Conservation (phyloP, 2,329 filamentous ascomycete species). For the Nannizzia gypsea region DNA sequence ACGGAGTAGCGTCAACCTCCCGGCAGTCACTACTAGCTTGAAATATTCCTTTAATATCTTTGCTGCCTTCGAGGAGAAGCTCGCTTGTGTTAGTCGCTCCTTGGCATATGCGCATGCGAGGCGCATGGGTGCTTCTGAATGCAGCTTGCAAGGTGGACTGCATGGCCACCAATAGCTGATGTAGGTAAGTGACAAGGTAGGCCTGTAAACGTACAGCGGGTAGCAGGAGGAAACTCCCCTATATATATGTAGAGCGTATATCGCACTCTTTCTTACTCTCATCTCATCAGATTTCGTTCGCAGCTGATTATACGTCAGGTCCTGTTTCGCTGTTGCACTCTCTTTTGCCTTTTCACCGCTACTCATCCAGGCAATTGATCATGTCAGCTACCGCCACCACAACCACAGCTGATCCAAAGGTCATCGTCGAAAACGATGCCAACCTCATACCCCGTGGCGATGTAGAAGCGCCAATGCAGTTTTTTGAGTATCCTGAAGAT, state of each 20-base stretch:
- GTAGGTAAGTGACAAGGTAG: no score
- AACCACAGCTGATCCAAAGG: slow-evolving; percentile 15
- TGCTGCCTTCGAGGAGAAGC: not conserved
- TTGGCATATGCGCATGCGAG: not conserved
- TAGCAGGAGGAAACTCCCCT: not conserved
- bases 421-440: slow-evolving; percentile 20
- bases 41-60: not conserved
- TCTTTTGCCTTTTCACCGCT: not conserved
- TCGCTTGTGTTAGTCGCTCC: not conserved
- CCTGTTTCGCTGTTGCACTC: not conserved
- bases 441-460: slow-evolving; percentile 45
- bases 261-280: not conserved
- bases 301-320: not conserved
- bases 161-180: not conserved
- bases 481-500: slow-evolving; percentile 51
- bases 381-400: slow-evolving; percentile 17
- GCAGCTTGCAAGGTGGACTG: not conserved
- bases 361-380: not conserved
- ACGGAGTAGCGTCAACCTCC: not conserved
- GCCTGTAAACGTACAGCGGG: not conserved
- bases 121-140: not conserved
- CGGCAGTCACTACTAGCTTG: not conserved
- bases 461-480: slow-evolving; percentile 52
- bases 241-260: not conserved
- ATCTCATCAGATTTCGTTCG: not conserved